phyloP scores from a whole-genome alignment of 2,329 filamentous ascomycete genomes.

The Dactylellina leptospora region DNA sequence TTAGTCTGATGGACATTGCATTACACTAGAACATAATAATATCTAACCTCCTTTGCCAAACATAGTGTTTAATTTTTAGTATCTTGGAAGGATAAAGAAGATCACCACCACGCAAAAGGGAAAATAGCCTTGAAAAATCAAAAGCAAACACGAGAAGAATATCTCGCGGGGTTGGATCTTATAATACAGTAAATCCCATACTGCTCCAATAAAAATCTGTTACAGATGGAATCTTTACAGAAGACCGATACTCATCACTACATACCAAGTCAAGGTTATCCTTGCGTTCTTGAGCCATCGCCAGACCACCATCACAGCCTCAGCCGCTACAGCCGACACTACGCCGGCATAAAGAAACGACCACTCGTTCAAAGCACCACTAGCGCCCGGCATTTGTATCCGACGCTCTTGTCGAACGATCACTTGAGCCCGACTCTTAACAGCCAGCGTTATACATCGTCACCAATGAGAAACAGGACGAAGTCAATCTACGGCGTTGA shows the following conservation, averaged over 20 bases:
- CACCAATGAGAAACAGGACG: slow-evolving; percentile 51
- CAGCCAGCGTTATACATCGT: slow-evolving; percentile 50
- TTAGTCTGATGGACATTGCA: slow-evolving; percentile 52
- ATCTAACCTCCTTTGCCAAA: slow-evolving; percentile 29
- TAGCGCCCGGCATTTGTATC: slow-evolving; percentile 46
- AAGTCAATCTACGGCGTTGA: slow-evolving; percentile 53
- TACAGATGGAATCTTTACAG: slow-evolving; percentile 52
- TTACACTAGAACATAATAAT: slow-evolving; percentile 45
- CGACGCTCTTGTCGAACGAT: slow-evolving; percentile 52
- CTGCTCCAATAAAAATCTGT: slow-evolving; percentile 34
- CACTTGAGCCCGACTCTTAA: slow-evolving; percentile 49
- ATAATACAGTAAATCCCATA: slow-evolving; percentile 51
- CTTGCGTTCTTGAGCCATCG: slow-evolving; percentile 53
- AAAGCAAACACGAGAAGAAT: slow-evolving; percentile 26
- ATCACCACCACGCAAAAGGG: slow-evolving; percentile 10
- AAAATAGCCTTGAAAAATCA: slow-evolving; percentile 21
- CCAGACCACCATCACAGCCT: slow-evolving; percentile 38
- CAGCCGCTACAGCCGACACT: slow-evolving; percentile 47
- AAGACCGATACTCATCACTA: slow-evolving; percentile 54
- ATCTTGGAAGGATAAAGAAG: slow-evolving; percentile 25
- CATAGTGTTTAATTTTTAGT: slow-evolving; percentile 45
- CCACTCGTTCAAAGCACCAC: slow-evolving; percentile 18
- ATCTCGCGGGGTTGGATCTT: slow-evolving; percentile 49
- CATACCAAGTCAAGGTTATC: slow-evolving; percentile 53
- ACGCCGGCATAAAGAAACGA: slow-evolving; percentile 51